Conservation (phyloP, 305 asterid genomes). For the Rubia peregrina region DNA sequence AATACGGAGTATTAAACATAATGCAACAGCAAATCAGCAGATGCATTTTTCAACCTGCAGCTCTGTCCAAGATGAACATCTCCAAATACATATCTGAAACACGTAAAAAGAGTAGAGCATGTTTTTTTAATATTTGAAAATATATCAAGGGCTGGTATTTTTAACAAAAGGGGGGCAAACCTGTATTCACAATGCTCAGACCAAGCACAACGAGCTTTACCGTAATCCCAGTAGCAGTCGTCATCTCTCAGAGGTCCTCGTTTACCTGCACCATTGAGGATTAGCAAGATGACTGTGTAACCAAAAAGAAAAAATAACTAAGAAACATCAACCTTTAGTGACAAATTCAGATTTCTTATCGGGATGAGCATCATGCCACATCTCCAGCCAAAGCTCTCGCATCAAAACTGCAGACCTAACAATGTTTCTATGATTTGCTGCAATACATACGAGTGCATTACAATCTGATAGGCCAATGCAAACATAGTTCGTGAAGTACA, state of each 20-base stretch:
- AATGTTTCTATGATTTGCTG: constrained; percentile 96
- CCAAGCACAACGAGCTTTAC: constrained; percentile 99
- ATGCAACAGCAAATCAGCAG: constrained; percentile 65
- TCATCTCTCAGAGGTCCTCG: constrained; percentile 98
- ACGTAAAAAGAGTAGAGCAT: constrained; percentile 9
- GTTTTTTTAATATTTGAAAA: background rate
- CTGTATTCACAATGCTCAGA: constrained; percentile 94
- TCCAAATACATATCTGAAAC: constrained; percentile 75
- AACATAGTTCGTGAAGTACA: background rate
- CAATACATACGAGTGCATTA: constrained; percentile 25
- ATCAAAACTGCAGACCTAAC: constrained; percentile 81
- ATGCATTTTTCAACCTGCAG: constrained; percentile 79
- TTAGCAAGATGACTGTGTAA: constrained; percentile 12
- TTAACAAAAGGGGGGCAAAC: constrained; percentile 26
- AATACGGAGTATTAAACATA: constrained; percentile 58
- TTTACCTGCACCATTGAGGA: constrained; percentile 38
- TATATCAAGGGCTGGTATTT: background rate
- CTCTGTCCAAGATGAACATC: constrained; percentile 98
- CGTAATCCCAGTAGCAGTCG: constrained; percentile 99
- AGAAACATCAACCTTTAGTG: constrained; percentile 60
- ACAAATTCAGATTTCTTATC: constrained; percentile 74
- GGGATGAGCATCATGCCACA: constrained; percentile 97
- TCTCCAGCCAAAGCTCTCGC: constrained; percentile 99
- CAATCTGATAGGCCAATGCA: constrained; percentile 7
- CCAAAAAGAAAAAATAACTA: background rate